phyloP scores from a whole-genome alignment of 441 rosid genomes.

The Gossypium lobatum region DNA sequence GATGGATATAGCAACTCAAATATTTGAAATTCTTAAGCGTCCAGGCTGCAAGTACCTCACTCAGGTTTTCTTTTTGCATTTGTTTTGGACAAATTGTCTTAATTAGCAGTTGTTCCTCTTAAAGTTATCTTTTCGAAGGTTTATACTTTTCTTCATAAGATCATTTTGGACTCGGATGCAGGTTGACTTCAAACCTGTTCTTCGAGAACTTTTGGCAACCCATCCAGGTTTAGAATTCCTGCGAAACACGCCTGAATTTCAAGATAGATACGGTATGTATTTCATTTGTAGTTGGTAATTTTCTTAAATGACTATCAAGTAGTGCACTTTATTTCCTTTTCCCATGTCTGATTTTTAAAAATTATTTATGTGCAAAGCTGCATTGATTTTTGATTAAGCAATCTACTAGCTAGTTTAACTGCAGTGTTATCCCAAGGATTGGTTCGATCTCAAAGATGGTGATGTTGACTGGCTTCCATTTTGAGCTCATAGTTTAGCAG shows the following conservation, averaged over 20 bases:
- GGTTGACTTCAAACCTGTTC: constrained; percentile 64
- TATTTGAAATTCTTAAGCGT: constrained; percentile 48
- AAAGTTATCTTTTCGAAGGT: background rate
- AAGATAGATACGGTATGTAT: constrained; percentile 57
- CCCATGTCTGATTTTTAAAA: background rate
- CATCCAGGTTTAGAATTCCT: constrained; percentile 64
- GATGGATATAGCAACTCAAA: constrained; percentile 43
- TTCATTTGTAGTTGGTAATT: background rate
- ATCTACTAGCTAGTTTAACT: background rate
- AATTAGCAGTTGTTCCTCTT: background rate
- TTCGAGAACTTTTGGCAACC: constrained; percentile 49
- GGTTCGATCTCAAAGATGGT: background rate
- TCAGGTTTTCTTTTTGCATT: constrained; percentile 37
- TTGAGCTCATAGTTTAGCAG: background rate
- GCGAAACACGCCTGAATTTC: constrained; percentile 51
- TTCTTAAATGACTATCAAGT: background rate
- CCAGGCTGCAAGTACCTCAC: constrained; percentile 48
- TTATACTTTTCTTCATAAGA: constrained; percentile 15
- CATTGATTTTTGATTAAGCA: background rate
- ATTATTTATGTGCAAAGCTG: background rate
- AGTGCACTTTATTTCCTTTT: background rate
- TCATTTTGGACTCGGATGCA: constrained; percentile 23
- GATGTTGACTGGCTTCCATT: background rate
- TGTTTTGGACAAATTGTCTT: background rate
- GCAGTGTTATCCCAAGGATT: background rate